A percentile compares a stretch with the other conserved stretches of the same genome.
phyloP scores from a whole-genome alignment of 2,329 filamentous ascomycete genomes.

The Cercospora brassicicola region DNA sequence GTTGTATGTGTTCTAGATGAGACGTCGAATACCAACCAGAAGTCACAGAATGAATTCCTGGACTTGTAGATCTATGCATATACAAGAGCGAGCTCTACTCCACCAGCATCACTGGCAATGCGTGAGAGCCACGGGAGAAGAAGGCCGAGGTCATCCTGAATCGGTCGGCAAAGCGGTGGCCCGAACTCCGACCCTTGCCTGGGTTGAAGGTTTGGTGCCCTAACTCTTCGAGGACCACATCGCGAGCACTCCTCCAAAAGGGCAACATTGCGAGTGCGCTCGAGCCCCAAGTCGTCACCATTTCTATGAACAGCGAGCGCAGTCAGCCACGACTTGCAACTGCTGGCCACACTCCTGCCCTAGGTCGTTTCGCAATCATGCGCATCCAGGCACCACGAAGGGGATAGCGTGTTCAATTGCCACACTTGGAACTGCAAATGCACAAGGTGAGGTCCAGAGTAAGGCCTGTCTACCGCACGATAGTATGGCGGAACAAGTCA shows the following conservation, averaged over 20 bases:
- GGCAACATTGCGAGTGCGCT: background rate
- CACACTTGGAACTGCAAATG: background rate
- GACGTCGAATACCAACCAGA: background rate
- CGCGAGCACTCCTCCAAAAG: background rate
- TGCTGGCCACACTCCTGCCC: background rate
- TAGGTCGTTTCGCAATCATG: background rate
- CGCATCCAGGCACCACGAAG: background rate
- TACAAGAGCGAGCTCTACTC: background rate
- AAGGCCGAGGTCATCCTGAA: constrained; percentile 3
- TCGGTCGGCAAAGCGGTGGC: background rate
- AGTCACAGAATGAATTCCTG: background rate
- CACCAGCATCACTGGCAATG: background rate
- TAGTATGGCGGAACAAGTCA: background rate
- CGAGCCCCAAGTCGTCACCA: background rate
- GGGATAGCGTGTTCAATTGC: background rate
- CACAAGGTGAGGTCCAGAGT: background rate
- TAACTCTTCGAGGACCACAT: background rate
- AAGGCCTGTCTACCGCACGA: background rate
- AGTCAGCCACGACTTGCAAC: background rate
- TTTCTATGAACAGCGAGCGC: background rate
- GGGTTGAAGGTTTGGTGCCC: background rate
- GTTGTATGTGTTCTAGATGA: background rate
- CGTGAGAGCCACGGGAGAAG: background rate
- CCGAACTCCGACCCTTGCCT: background rate
- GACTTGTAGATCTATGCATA: background rate